These are phyloP conservation scores for Gonapodya sp. DNA, from an alignment of 192 early-diverging fungal species.

Conservation along the genomic window DNA sequence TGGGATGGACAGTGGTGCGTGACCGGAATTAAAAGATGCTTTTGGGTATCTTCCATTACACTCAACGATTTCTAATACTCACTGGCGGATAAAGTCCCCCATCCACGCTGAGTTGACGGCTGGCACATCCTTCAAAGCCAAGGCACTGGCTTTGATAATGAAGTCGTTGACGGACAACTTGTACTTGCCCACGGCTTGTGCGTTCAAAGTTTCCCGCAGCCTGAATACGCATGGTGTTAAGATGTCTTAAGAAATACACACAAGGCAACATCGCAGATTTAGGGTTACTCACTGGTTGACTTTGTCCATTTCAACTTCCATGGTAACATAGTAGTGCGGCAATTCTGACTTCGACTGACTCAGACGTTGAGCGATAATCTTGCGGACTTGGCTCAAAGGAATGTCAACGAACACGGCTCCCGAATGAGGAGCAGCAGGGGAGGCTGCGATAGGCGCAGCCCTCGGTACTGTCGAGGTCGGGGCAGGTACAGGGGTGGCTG, in stretches of 20 bases:
- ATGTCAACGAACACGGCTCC: not conserved
- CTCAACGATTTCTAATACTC: conserved; percentile 18
- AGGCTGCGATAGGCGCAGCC: conserved; percentile 24
- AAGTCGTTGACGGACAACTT: conserved; percentile 99
- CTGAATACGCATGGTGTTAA: no score
- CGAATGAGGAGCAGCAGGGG: conserved; percentile 21
- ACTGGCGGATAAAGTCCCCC: conserved; percentile 83
- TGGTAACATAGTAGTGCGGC: conserved; percentile 58
- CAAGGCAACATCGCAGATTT: not conserved
- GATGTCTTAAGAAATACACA: no score
- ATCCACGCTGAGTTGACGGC: conserved; percentile 89
- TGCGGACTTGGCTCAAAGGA: conserved; percentile 30
- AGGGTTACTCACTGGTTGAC: conserved; percentile 30
- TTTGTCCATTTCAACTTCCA: conserved; percentile 83
- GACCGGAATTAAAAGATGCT: no score
- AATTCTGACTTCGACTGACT: conserved; percentile 41
- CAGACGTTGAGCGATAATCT: conserved; percentile 43
- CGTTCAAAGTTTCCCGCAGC: conserved; percentile 85
- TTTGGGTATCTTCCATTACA: no score
- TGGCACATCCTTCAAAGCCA: conserved; percentile 82
- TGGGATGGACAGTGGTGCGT: not conserved
- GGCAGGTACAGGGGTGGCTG: conserved; percentile 14
- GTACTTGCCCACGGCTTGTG: conserved; percentile 66
- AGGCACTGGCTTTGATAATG: conserved; percentile 87
- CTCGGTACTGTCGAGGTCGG: no score